These are phyloP conservation scores for Talaromyces amestolkiae DNA, from an alignment of 2,329 filamentous ascomycete species.

Conservation along the genomic window DNA sequence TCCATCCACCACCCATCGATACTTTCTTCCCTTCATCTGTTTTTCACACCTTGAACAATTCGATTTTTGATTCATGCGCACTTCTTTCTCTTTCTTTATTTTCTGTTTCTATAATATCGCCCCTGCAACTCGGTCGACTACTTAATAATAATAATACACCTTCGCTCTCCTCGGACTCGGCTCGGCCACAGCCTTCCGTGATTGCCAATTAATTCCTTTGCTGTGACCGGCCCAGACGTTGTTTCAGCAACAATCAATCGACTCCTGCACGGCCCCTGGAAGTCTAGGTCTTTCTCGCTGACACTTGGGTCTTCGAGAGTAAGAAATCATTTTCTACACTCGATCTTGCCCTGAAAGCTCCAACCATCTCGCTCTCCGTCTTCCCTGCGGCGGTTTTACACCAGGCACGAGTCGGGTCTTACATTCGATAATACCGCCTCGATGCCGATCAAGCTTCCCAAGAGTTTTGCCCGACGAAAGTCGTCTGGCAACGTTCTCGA, in stretches of 20 bases:
- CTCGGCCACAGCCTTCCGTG: constrained; percentile 5
- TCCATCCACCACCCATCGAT: background rate
- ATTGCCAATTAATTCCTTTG: background rate
- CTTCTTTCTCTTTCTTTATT: background rate
- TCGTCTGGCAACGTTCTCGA: constrained; percentile 56
- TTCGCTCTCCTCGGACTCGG: background rate
- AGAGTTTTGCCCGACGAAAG: constrained; percentile 54
- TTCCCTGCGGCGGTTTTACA: constrained; percentile 3
- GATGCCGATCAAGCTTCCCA: constrained; percentile 58
- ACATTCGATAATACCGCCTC: constrained; percentile 2
- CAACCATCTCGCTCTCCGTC: background rate
- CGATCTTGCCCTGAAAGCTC: background rate
- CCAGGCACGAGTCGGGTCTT: constrained; percentile 8
- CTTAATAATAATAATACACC: background rate
- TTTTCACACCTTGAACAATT: background rate
- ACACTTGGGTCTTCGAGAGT: background rate
- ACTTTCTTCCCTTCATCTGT: constrained; percentile 4
- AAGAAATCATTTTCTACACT: background rate
- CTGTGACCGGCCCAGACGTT: background rate
- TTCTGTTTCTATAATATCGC: background rate
- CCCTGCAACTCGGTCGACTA: background rate
- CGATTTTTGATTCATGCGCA: background rate
- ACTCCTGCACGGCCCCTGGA: background rate
- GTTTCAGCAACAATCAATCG: constrained; percentile 1
- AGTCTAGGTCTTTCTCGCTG: background rate